Evolutionary conservation across 108 stramenopile species (phyloP), one percentile per base, ranked within the genome.

Genomic region (Fragilariopsis cylindrus): DNA sequence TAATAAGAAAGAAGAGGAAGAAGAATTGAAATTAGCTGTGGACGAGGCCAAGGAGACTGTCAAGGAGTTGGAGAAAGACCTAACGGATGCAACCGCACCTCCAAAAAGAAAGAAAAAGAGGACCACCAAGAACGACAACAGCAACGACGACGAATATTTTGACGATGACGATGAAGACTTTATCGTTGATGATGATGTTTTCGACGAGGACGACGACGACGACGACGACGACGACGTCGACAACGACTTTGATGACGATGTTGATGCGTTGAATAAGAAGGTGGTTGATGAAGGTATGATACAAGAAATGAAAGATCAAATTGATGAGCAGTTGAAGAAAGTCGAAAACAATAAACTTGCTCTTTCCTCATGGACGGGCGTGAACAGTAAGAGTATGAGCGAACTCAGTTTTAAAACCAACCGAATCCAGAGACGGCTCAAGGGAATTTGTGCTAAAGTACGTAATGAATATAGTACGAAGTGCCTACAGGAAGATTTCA

Each of bases 401-500:
- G 11, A 7, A 30, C 53, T 70, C 54, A 52, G 55, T 46, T n/a
- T 12, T 15, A 76, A 79, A 69, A 41, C 19, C 73, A 71, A 72
- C 16, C 5, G 40, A 16, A 43, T 69, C 18, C 78, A 78, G 64
- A 78, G 56, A 50, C 57, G 67, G n/a, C 75, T 84, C 41, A 84
- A 84, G 42, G 21, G 78, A 16, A 57, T 81, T 8, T 79, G 81
- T 65, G 71, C 84, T 5, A 57, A 13, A 13, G 84, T 84, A 6
- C 69, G 84, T 41, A 84, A 84, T 46, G 84, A 81, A 63, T 84
- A 84, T 70, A 82, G 81, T 48, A 79, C 48, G 39, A 44, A 47
- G 40, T 82, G 81, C 43, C 77, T 84, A 1, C 78, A 84, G 43
- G 78, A 76, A 55, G 84, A 84, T 56, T 84, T 84, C 48, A 63